phyloP scores from a whole-genome alignment of 495 filamentous ascomycete genomes.

The Aspergillus egyptiacus region DNA sequence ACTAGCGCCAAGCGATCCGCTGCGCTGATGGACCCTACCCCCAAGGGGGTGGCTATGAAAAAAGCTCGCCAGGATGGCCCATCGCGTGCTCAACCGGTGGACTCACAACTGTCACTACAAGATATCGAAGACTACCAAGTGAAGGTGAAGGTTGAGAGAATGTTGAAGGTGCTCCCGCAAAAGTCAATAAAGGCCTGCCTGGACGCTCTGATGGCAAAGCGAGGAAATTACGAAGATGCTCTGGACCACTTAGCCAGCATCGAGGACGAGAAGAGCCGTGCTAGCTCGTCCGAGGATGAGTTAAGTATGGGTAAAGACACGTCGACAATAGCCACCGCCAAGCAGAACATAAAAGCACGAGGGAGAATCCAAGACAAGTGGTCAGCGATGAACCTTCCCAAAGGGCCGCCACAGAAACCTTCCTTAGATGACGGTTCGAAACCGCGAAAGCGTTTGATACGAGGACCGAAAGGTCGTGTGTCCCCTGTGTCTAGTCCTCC shows the following conservation, averaged over 20 bases:
- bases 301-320: constrained; percentile 18
- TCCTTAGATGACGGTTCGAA: constrained; percentile 25
- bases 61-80: constrained; percentile 46
- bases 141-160: constrained; percentile 49
- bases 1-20: constrained; percentile 36
- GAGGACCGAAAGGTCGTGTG: constrained; percentile 30
- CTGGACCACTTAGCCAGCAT: constrained; percentile 40
- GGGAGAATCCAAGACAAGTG: constrained; percentile 58
- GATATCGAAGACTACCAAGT: constrained; percentile 51
- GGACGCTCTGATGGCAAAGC: constrained; percentile 46
- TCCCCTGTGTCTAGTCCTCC: constrained; percentile 18
- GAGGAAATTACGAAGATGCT: constrained; percentile 56
- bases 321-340: constrained; percentile 30
- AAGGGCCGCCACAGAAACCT: constrained; percentile 15
- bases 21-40: constrained; percentile 42
- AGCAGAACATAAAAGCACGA: constrained; percentile 55
- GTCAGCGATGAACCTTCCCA: constrained; percentile 39
- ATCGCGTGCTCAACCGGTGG: constrained; percentile 48
- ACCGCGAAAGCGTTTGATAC: constrained; percentile 36
- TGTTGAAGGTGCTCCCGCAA: constrained; percentile 48
- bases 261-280: constrained; percentile 14
- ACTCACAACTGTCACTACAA: constrained; percentile 36
- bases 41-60: constrained; percentile 36
- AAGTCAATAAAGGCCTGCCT: constrained; percentile 45
- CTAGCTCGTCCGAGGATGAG: constrained; percentile 38